Base-by-base conservation (phyloP, 1,284 basidiomycete genomes). In the Cryptococcus sp. region DNA sequence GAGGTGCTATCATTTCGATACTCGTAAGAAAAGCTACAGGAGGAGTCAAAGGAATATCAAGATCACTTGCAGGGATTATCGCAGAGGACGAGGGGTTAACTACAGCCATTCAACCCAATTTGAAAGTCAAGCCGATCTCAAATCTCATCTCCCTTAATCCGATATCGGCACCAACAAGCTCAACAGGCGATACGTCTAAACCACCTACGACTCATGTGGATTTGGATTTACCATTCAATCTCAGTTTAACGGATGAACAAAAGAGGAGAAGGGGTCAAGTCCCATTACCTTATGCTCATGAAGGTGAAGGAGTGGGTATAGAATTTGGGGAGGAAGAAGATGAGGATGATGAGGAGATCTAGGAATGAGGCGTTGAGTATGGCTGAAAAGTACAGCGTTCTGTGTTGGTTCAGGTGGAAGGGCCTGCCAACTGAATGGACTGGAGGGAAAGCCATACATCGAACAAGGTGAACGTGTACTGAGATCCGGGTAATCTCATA, bases 241-340 rank as follows among this genome's bases (percentile, higher is more conserved):
- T 96, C 32, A 83, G 79, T 56, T 82, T 95, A 51, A 94, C 90
- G n/a, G 80, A 83, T 13, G 82, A 86, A n/a, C 92, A 96, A 71
- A 85, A 87, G 67, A 81, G 83, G 58, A 86, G 86, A 13, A 82
- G 89, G 51, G 85, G 88, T 1, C 81, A 83, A 50, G 90, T 95
- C 1, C 88, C 89, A 10, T 75, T 95, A 37, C 92, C 92, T 5
- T 95, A 94, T 68, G 87, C 82, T 4, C 90, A 92, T 65, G 84
- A 88, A 78, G 87, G 89, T 82, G 72, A 71, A 72, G 66, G 72
- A 2, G 67, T 66, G 4, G 63, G 58, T 30, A 61, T 56, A 3
- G 61, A 65, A 51, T 59, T 67, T 60, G 64, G 62, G 37, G 68
- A 63, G 59, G 65, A 67, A 13, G 68, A 69, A n/a, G 69, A 71